These are phyloP conservation scores for Neurospora tetrasperma DNA, from an alignment of 495 filamentous ascomycete species.

Conservation along the genomic window DNA sequence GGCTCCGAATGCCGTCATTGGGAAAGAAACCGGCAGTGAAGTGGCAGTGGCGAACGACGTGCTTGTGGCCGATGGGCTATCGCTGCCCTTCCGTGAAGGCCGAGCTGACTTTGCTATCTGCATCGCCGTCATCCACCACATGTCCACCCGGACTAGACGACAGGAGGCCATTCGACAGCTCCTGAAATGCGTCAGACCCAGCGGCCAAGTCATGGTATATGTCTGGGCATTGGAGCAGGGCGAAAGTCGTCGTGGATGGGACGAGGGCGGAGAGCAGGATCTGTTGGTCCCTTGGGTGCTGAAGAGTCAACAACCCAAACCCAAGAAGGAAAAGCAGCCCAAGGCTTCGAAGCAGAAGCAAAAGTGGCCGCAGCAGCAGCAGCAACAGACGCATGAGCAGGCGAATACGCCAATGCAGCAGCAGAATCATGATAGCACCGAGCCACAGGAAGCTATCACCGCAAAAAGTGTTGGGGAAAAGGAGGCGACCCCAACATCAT, in stretches of 20 bases:
- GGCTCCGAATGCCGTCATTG: neutral
- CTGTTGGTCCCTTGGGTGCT: constrained; percentile 95
- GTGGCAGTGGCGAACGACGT: constrained; percentile 26
- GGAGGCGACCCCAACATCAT: constrained; percentile 1
- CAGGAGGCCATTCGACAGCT: constrained; percentile 63
- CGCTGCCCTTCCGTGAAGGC: constrained; percentile 55
- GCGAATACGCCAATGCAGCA: neutral
- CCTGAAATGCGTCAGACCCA: constrained; percentile 48
- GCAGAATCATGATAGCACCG: constrained; percentile 1
- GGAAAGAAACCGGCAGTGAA: constrained; percentile 1
- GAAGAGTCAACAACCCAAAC: constrained; percentile 23
- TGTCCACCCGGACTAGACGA: constrained; percentile 71
- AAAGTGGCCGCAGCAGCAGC: neutral
- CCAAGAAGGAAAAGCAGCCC: constrained; percentile 9
- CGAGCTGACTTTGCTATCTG: constrained; percentile 89
- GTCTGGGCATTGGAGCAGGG: constrained; percentile 98
- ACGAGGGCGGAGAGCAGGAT: constrained; percentile 77
- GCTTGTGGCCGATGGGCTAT: constrained; percentile 62
- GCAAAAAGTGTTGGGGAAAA: constrained; percentile 16
- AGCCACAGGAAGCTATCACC: constrained; percentile 4
- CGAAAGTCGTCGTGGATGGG: constrained; percentile 82
- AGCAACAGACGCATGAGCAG: neutral
- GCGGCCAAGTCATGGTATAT: constrained; percentile 68
- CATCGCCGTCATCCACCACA: constrained; percentile 89
- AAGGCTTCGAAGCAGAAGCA: constrained; percentile 6